Base-by-base conservation (phyloP, 1,284 basidiomycete species). In the Naganishia sp. region DNA sequence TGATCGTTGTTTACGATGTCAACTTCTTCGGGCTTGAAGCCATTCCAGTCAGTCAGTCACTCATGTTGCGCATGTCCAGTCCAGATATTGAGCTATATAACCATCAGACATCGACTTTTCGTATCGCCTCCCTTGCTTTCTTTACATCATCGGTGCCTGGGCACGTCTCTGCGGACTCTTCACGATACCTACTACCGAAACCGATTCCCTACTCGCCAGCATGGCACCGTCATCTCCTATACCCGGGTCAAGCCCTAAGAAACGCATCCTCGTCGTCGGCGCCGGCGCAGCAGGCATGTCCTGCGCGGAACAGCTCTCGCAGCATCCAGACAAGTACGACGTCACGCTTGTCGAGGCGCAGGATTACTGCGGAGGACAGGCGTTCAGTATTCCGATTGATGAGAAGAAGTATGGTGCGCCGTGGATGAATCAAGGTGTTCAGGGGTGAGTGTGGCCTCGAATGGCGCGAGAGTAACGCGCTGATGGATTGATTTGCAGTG, bases 371-470 rank as follows among this genome's bases (percentile, higher is more conserved):
- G 86, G 86, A 21, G 86, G 84, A n/a, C 86, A 85, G 81, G 85
- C 84, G 7, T 86, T 85, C 67, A 85, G 83, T 25, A 82, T 84
- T 79, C 76, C 77, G 10, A 82, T 86, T 68, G 82, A 86, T 68
- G 73, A 81, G 48, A 71, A 76, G 42, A 80, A 81, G 71, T 83
- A 82, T 70, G 85, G 84, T 13, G 82, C 84, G 3, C 71, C 80
- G 50, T 84, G 85, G 75, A 85, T 87, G 77, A 86, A 87, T 68
- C 84, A 86, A 70, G 84, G 84, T 55, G 85, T 81, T 1, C 78
- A 81, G 68, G 80, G 80, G 69, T 73, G 65, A 45, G 70, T 66
- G 3, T 16, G 33, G 33, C 57, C 31, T 39, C 28, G 48, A 31
- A 13, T 42, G 18, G 11, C 23, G 23, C 9, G 25, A 13, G 42